Conservation (phyloP, 1,284 basidiomycete species). For the Tranzscheliella williamsii region DNA sequence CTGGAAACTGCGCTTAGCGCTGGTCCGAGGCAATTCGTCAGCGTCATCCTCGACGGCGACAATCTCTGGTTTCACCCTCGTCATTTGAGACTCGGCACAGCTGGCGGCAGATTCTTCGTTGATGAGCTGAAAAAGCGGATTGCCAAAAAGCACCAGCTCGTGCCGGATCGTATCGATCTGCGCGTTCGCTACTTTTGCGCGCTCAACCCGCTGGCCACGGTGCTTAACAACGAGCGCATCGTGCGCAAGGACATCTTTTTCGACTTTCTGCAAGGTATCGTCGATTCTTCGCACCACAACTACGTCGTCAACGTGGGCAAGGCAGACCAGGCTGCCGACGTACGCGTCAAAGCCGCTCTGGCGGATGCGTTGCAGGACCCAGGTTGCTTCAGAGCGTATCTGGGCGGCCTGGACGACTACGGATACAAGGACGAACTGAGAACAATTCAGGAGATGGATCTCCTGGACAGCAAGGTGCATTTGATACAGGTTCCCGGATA, state of each 20-base stretch:
- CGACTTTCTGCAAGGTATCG: conserved; percentile 21
- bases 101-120: conserved; percentile 17
- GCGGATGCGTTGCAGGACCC: conserved; percentile 28
- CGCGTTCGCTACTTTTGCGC: conserved; percentile 16
- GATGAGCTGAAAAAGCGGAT: conserved; percentile 18
- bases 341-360: conserved; percentile 26
- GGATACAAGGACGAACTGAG: conserved; percentile 26
- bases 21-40: conserved; percentile 9
- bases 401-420: conserved; percentile 35
- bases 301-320: conserved; percentile 24
- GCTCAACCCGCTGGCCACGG: not conserved
- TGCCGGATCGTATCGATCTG: conserved; percentile 11
- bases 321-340: conserved; percentile 24
- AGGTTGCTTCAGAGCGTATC: conserved; percentile 19
- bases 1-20: not conserved
- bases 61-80: conserved; percentile 22
- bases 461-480: conserved; percentile 20
- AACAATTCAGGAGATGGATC: conserved; percentile 6
- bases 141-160: conserved; percentile 18
- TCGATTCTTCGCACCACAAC: conserved; percentile 15
- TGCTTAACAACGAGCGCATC: not conserved
- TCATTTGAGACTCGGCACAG: conserved; percentile 12
- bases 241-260: conserved; percentile 2
- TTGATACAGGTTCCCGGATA: conserved; percentile 28
- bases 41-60: conserved; percentile 29